Evolutionary conservation across 2,329 filamentous ascomycete species (phyloP).

Genomic region (Cladorrhinum sp.): DNA sequence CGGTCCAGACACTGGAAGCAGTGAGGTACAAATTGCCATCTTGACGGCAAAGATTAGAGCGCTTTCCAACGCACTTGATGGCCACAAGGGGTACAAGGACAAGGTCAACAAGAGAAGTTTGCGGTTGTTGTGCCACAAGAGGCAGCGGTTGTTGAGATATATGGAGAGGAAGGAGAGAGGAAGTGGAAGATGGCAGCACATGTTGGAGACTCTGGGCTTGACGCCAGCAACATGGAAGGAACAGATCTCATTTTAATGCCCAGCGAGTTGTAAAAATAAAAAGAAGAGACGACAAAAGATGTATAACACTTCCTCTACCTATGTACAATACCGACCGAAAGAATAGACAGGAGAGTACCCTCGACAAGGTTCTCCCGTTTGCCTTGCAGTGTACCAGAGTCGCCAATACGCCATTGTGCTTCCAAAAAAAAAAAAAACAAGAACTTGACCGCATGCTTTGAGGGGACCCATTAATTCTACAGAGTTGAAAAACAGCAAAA

Average conservation of each 20-base stretch:
- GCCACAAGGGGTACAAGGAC: conserved; percentile 70
- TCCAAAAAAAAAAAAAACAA: conserved; percentile 4
- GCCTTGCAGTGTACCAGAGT: conserved; percentile 1
- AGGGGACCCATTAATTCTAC: conserved; percentile 18
- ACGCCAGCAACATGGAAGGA: conserved; percentile 86
- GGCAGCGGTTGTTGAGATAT: conserved; percentile 86
- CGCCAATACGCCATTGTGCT: conserved; percentile 19
- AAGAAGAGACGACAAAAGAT: conserved; percentile 32
- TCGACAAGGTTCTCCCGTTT: conserved; percentile 9
- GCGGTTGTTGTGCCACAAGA: conserved; percentile 76
- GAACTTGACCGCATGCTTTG: conserved; percentile 14
- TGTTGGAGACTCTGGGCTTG: conserved; percentile 80
- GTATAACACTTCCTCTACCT: conserved; percentile 37
- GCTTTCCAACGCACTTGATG: conserved; percentile 68
- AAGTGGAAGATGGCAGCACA: conserved; percentile 82
- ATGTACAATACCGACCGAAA: conserved; percentile 47
- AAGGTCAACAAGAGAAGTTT: conserved; percentile 94
- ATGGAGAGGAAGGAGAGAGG: conserved; percentile 86
- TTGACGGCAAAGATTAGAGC: conserved; percentile 90
- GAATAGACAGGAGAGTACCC: conserved; percentile 19
- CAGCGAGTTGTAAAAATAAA: conserved; percentile 22
- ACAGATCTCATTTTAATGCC: conserved; percentile 70
- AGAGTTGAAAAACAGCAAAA: conserved; percentile 8
- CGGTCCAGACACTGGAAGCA: conserved; percentile 91
- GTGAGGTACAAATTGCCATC: conserved; percentile 96